phyloP scores from a whole-genome alignment of 306 rosid genomes.

The Ormosia semicastrata region DNA sequence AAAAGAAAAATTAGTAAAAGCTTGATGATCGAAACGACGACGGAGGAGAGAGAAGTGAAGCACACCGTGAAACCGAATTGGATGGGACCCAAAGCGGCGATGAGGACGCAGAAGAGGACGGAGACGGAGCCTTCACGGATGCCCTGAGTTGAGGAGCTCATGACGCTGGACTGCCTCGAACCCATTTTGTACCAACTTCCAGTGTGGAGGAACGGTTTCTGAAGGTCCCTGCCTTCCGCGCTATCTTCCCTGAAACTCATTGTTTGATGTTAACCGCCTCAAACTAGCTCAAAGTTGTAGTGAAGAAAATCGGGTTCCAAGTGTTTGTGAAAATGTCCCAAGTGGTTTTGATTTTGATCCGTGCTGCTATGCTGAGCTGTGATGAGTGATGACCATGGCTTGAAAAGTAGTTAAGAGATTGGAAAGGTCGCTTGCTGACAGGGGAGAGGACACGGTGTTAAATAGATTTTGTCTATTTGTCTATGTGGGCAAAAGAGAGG shows the following conservation, averaged over 20 bases:
- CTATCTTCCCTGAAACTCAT: conserved; percentile 73
- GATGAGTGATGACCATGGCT: background rate
- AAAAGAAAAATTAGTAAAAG: background rate
- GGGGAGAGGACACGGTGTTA: background rate
- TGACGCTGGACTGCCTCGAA: conserved; percentile 65
- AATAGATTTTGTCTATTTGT: background rate
- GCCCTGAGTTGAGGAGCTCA: conserved; percentile 55
- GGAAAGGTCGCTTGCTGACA: background rate
- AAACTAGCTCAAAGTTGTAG: too few species aligned
- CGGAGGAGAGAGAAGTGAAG: background rate
- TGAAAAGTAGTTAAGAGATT: background rate
- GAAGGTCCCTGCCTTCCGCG: conserved; percentile 58
- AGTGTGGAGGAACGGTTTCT: conserved; percentile 78
- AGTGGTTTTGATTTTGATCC: background rate
- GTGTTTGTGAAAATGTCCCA: background rate
- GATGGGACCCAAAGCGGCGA: conserved; percentile 83
- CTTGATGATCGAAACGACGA: background rate
- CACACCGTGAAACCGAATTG: conserved; percentile 81
- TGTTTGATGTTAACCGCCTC: too few species aligned
- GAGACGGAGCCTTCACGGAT: conserved; percentile 72
- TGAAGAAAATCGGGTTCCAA: too few species aligned
- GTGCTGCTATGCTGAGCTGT: background rate
- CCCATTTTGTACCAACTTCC: conserved; percentile 92
- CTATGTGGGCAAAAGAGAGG: background rate
- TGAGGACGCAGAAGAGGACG: conserved; percentile 79